Conservation (phyloP, 495 filamentous ascomycete genomes). For the Sabuloglossum arenarium region DNA sequence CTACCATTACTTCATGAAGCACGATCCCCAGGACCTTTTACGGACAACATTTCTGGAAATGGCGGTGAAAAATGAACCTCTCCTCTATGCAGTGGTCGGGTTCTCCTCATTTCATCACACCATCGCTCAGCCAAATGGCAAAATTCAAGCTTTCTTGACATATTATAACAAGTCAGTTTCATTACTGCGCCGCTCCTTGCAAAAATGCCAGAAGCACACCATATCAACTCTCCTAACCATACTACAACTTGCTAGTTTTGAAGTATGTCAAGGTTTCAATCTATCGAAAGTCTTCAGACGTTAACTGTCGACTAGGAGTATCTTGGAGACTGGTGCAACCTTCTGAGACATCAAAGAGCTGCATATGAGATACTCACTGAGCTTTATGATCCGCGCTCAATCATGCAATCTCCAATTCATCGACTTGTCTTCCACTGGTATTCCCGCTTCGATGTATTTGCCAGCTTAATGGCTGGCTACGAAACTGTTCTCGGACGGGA, state of each 20-base stretch:
- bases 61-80: conserved; percentile 58
- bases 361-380: conserved; percentile 62
- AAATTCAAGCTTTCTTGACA: conserved; percentile 60
- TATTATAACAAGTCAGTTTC: conserved; percentile 80
- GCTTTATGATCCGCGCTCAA: conserved; percentile 56
- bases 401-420: conserved; percentile 43
- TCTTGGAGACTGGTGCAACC: conserved; percentile 81
- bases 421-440: conserved; percentile 72
- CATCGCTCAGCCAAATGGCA: conserved; percentile 41
- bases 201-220: conserved; percentile 43
- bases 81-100: conserved; percentile 76
- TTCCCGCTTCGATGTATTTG: conserved; percentile 68
- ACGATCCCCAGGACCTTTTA: conserved; percentile 47
- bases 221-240: conserved; percentile 73
- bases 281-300: background rate
- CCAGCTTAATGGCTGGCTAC: conserved; percentile 60
- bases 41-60: conserved; percentile 44
- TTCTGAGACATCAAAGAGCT: conserved; percentile 81
- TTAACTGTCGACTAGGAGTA: conserved; percentile 42
- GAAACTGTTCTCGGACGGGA: conserved; percentile 51
- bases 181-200: conserved; percentile 49
- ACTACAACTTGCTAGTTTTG: conserved; percentile 77
- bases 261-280: conserved; percentile 35
- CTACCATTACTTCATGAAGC: conserved; percentile 63
- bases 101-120: conserved; percentile 80